Conservation (phyloP, 345 rosid species). For the Laguncularia racemosa region DNA sequence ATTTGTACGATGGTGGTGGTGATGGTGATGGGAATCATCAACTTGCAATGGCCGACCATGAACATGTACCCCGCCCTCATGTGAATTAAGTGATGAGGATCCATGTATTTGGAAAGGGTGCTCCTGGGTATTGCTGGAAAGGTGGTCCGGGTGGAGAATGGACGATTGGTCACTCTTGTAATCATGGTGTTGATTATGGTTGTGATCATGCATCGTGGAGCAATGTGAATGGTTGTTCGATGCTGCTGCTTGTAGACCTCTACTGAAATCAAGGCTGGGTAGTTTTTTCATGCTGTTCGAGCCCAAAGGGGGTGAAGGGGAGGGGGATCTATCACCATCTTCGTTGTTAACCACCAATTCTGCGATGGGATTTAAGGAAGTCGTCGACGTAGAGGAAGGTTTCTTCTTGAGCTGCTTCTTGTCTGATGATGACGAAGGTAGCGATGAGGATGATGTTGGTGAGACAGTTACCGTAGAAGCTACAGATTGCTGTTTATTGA, state of each 20-base stretch:
- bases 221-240: background rate
- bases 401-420: constrained; percentile 10
- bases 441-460: constrained; percentile 3
- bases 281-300: constrained; percentile 10
- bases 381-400: background rate
- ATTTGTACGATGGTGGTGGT: too few species aligned
- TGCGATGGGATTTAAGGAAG: constrained; percentile 11
- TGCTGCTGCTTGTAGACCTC: constrained; percentile 22
- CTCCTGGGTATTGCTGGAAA: too few species aligned
- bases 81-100: too few species aligned
- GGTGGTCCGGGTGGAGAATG: too few species aligned
- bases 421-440: constrained; percentile 1
- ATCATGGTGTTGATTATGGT: background rate
- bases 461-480: background rate
- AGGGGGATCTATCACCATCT: background rate
- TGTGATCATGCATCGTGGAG: background rate
- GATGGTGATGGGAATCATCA: too few species aligned
- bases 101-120: too few species aligned
- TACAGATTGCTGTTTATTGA: constrained; percentile 6
- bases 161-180: too few species aligned
- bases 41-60: too few species aligned
- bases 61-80: too few species aligned
- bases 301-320: background rate
- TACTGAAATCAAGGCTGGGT: constrained; percentile 42
- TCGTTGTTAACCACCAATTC: constrained; percentile 10